These are phyloP conservation scores for Epichloe sibirici DNA, from an alignment of 2,329 filamentous ascomycete genomes.

Conservation along the genomic window DNA sequence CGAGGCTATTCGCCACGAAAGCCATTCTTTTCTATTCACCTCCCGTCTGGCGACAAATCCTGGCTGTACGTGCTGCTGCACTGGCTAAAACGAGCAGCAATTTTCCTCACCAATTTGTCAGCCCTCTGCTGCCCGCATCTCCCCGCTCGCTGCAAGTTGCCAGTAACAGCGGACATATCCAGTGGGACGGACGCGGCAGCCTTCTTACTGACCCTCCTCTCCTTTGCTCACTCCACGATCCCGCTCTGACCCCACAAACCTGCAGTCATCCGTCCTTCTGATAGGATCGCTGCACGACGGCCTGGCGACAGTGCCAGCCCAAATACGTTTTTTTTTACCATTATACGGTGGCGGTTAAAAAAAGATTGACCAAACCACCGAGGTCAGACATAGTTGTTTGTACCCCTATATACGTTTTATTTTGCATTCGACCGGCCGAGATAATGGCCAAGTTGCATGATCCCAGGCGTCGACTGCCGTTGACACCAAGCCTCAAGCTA, in stretches of 20 bases:
- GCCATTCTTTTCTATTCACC: background rate
- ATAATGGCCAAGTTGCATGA: slow-evolving; percentile 14
- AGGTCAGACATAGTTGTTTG: slow-evolving; percentile 5
- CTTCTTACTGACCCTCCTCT: slow-evolving; percentile 1
- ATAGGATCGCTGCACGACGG: slow-evolving; percentile 3
- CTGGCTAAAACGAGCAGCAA: background rate
- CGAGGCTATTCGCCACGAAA: background rate
- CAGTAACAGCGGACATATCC: background rate
- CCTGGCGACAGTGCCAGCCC: slow-evolving; percentile 1
- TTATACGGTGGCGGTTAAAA: background rate
- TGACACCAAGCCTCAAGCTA: slow-evolving; percentile 29
- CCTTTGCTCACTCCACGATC: slow-evolving; percentile 1
- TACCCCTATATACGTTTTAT: slow-evolving; percentile 3
- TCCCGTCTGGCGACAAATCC: background rate
- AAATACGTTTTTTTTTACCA: slow-evolving; percentile 1
- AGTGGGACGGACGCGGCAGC: background rate
- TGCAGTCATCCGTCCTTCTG: slow-evolving; percentile 3
- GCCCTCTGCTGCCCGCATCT: background rate
- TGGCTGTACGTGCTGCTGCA: background rate
- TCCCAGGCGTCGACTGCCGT: slow-evolving; percentile 21
- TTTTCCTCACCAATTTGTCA: background rate
- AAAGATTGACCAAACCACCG: slow-evolving; percentile 2
- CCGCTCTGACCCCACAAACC: slow-evolving; percentile 2
- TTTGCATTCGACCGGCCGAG: slow-evolving; percentile 5
- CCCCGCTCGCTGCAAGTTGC: background rate